phyloP scores from a whole-genome alignment of 1,284 basidiomycete species.

The Bothia castanella region DNA sequence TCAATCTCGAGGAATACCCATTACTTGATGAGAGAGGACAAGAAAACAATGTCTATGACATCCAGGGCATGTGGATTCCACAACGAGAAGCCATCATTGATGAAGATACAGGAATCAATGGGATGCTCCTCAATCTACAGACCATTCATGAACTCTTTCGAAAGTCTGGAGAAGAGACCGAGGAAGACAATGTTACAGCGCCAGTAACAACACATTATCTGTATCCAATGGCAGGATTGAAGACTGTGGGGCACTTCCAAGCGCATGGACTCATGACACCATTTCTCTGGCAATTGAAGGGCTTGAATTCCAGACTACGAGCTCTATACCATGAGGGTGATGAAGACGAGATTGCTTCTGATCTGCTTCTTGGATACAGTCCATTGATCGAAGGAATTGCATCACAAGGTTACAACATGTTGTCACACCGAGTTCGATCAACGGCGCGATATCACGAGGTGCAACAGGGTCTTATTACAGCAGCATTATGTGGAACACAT shows the following conservation, averaged over 20 bases:
- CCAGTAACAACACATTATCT: conserved; percentile 1
- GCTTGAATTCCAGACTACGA: too few relatives aligned
- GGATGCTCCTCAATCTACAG: conserved; percentile 1
- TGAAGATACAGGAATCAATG: too few relatives aligned
- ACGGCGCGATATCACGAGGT: neutral
- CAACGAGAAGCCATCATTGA: neutral
- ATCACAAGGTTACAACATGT: conserved; percentile 7
- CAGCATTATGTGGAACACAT: neutral
- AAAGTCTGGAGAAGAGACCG: neutral
- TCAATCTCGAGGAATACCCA: neutral
- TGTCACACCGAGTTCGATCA: neutral
- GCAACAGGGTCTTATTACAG: neutral
- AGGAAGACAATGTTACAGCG: too few relatives aligned
- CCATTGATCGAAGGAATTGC: neutral
- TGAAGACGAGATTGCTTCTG: too few relatives aligned
- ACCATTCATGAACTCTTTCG: neutral
- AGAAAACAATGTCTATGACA: neutral
- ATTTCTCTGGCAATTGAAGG: too few relatives aligned
- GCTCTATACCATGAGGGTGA: too few relatives aligned
- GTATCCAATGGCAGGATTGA: conserved; percentile 6
- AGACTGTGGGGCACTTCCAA: neutral
- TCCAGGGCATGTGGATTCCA: too few relatives aligned
- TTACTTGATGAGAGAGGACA: neutral
- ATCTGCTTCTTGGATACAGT: too few relatives aligned
- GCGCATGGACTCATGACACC: neutral